These are phyloP conservation scores for Nannochloropsis salina DNA, from an alignment of 108 stramenopile species.

Conservation along the genomic window DNA sequence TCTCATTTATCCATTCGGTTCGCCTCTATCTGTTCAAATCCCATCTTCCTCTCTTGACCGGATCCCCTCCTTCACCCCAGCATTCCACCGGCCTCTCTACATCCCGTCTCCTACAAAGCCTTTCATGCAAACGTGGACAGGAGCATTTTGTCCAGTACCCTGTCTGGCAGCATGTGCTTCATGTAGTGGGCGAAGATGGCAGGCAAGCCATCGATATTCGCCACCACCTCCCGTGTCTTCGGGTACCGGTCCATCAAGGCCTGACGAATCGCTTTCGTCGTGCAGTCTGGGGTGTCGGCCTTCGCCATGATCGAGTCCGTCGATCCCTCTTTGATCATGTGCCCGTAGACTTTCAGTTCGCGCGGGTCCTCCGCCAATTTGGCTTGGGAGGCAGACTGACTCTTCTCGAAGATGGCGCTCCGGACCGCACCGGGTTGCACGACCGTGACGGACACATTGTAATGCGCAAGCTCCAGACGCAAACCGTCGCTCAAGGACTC, in stretches of 20 bases:
- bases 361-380: constrained; percentile 11
- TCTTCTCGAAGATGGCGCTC: not conserved
- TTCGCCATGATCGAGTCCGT: not conserved
- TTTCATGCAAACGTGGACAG: not conserved
- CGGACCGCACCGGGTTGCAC: not conserved
- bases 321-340: not conserved
- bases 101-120: not conserved
- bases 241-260: not conserved
- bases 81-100: not conserved
- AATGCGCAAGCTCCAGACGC: not conserved
- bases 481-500: not conserved
- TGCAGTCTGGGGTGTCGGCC: not conserved
- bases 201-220: not conserved
- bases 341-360: not conserved
- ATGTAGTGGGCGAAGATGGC: not conserved
- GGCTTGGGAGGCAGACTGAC: not conserved
- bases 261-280: constrained; percentile 9
- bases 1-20: no score
- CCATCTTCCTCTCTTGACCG: no score
- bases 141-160: not conserved
- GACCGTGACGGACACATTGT: not conserved
- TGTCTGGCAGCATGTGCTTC: not conserved
- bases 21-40: no score
- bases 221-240: not conserved
- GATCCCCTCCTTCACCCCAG: not conserved